Evolutionary conservation across 1,139 yeast species (phyloP).

Genomic region (Hyphopichia wangnamkhiaoensis): DNA sequence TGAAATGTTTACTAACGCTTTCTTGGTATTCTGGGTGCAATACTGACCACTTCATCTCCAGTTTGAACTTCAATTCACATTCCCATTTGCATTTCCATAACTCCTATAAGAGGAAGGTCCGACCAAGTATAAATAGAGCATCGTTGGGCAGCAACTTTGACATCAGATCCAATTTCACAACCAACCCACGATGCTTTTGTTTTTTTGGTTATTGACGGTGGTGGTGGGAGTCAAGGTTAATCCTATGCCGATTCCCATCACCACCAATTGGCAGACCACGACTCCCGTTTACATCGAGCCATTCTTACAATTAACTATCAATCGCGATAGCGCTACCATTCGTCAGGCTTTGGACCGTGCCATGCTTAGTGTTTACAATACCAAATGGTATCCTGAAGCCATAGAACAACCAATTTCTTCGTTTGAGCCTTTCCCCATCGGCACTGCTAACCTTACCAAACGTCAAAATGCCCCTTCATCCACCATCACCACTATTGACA

Average conservation of each 20-base stretch:
- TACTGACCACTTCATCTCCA: too few relatives aligned
- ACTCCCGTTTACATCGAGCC: conserved; percentile 10
- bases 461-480: not conserved
- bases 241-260: conserved; percentile 15
- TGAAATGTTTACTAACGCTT: too few relatives aligned
- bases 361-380: conserved; percentile 13
- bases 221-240: conserved; percentile 9
- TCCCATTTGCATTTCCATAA: too few relatives aligned
- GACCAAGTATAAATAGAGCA: too few relatives aligned
- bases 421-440: conserved; percentile 14
- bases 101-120: too few relatives aligned
- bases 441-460: conserved; percentile 1
- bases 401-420: conserved; percentile 17
- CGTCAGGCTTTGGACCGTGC: conserved; percentile 20
- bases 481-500: conserved; percentile 1
- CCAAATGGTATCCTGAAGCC: conserved; percentile 32
- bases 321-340: conserved; percentile 10
- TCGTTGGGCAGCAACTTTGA: too few relatives aligned
- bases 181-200: too few relatives aligned
- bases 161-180: too few relatives aligned
- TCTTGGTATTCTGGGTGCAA: too few relatives aligned
- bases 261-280: conserved; percentile 11
- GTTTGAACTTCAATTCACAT: too few relatives aligned
- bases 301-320: conserved; percentile 7
- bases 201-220: not conserved